Conservation (phyloP, 805 yeast species). For the Kockiozyma suomiensis region DNA sequence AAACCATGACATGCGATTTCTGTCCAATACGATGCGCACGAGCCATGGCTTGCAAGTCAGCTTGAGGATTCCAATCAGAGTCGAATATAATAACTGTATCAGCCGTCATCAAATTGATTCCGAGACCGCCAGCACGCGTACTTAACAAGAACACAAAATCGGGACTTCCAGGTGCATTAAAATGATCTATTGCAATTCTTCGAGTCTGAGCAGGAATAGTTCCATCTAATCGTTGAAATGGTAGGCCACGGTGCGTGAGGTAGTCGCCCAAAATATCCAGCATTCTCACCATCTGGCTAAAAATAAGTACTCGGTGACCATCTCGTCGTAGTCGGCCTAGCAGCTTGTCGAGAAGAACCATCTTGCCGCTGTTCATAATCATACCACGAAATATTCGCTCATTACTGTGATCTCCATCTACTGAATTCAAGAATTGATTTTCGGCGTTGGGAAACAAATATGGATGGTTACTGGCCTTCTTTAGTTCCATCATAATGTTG, state of each 20-base stretch:
- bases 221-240: slow-evolving; percentile 94
- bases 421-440: slow-evolving; percentile 57
- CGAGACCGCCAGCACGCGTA: slow-evolving; percentile 98
- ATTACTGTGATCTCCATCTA: slow-evolving; percentile 55
- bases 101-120: slow-evolving; percentile 98
- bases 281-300: slow-evolving; percentile 97
- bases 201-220: slow-evolving; percentile 93
- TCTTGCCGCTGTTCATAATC: slow-evolving; percentile 97
- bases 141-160: slow-evolving; percentile 89
- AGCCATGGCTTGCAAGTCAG: slow-evolving; percentile 99
- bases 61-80: slow-evolving; percentile 99
- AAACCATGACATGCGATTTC: slow-evolving; percentile 95
- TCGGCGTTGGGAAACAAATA: slow-evolving; percentile 93
- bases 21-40: slow-evolving; percentile 99
- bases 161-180: slow-evolving; percentile 87
- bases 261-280: slow-evolving; percentile 94
- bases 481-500: slow-evolving; percentile 92
- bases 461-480: slow-evolving; percentile 97
- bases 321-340: slow-evolving; percentile 82
- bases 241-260: slow-evolving; percentile 78
- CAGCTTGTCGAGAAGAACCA: slow-evolving; percentile 92
- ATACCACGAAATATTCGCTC: slow-evolving; percentile 73
- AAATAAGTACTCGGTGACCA: slow-evolving; percentile 93
- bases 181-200: slow-evolving; percentile 93
- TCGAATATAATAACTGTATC: slow-evolving; percentile 98